A percentile compares a stretch with the other conserved stretches of the same genome.
These are phyloP conservation scores for Agaricales sp. DNA, from an alignment of 1,284 basidiomycete genomes.

Conservation along the genomic window DNA sequence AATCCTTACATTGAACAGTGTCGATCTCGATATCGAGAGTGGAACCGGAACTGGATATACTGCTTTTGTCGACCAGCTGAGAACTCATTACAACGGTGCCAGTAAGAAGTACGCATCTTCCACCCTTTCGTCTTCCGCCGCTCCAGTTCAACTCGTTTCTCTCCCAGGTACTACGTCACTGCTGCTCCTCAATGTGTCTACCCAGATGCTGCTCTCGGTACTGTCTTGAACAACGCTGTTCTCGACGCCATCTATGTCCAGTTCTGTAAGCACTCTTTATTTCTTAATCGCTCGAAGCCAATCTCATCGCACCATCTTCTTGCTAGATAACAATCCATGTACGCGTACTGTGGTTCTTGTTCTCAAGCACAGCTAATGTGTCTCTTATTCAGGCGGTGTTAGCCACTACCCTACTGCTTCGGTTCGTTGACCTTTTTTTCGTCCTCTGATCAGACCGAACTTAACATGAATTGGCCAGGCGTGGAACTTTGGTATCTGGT, in stretches of 20 bases:
- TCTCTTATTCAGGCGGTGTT: neutral
- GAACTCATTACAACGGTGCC: constrained; percentile 34
- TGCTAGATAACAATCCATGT: constrained; percentile 20
- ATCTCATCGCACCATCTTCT: constrained; percentile 65
- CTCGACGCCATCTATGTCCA: constrained; percentile 62
- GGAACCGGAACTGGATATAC: constrained; percentile 39
- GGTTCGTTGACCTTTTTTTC: constrained; percentile 2
- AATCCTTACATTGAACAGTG: no score
- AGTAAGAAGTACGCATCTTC: constrained; percentile 33
- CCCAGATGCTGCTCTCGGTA: constrained; percentile 48
- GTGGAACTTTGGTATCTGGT: constrained; percentile 46
- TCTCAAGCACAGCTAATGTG: neutral
- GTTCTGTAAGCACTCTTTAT: constrained; percentile 28
- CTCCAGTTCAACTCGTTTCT: neutral
- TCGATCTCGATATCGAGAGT: constrained; percentile 61
- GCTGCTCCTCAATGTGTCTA: constrained; percentile 60
- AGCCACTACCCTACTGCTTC: neutral
- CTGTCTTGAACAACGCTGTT: constrained; percentile 39
- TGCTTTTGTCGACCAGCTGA: constrained; percentile 43
- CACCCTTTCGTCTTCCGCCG: neutral
- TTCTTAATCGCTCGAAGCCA: constrained; percentile 14
- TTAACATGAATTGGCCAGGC: constrained; percentile 20
- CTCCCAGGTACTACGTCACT: constrained; percentile 45
- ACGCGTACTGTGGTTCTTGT: neutral
- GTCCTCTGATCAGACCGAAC: neutral